Conservation (phyloP, 345 rosid genomes). For the Rhizophora mangle region DNA sequence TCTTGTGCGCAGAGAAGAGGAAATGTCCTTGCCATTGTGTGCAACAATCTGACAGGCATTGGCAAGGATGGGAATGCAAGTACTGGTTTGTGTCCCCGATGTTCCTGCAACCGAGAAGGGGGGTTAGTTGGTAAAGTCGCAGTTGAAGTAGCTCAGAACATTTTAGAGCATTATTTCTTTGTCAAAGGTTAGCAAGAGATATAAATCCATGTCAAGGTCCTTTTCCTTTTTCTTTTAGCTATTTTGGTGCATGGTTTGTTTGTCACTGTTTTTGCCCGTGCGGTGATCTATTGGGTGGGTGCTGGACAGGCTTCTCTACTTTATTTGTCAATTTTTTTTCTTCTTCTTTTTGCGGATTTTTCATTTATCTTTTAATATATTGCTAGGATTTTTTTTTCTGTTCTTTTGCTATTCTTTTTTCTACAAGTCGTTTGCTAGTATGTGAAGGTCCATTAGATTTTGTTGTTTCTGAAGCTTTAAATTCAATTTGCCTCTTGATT, state of each 20-base stretch:
- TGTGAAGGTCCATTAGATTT: too few relatives aligned
- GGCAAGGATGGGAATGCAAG: not conserved
- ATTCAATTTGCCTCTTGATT: too few relatives aligned
- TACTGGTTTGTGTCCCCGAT: not conserved
- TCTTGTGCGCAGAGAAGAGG: not conserved
- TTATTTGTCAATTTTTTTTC: not conserved
- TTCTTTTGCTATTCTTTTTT: too few relatives aligned
- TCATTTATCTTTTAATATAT: not conserved
- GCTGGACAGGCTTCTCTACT: constrained; percentile 6
- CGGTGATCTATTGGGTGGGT: not conserved
- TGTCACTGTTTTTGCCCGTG: not conserved
- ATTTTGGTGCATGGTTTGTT: not conserved
- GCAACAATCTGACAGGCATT: not conserved
- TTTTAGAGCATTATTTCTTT: constrained; percentile 18
- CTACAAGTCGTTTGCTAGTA: too few relatives aligned
- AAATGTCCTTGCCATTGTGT: constrained; percentile 2
- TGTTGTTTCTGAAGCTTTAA: too few relatives aligned
- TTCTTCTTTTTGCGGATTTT: not conserved
- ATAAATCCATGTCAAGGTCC: not conserved
- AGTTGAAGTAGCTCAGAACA: constrained; percentile 20
- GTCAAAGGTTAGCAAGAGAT: constrained; percentile 17
- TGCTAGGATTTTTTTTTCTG: too few relatives aligned
- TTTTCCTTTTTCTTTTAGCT: not conserved
- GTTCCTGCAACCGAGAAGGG: not conserved
- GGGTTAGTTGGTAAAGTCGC: constrained; percentile 3